These are phyloP conservation scores for Russula emetica DNA, from an alignment of 768 basidiomycete species.

Conservation along the genomic window DNA sequence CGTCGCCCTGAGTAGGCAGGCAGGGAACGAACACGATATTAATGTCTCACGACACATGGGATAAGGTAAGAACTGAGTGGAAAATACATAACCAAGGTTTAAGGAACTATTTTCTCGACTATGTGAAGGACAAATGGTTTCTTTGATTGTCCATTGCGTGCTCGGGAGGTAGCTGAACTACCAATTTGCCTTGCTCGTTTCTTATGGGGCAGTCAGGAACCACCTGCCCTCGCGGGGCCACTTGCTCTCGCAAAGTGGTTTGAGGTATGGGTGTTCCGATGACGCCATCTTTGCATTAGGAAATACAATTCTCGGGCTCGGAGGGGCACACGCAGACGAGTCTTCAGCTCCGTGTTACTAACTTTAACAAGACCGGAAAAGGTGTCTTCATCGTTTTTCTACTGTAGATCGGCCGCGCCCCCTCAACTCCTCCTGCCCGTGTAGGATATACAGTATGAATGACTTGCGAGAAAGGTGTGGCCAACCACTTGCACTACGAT, in stretches of 20 bases:
- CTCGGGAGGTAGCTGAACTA: background rate
- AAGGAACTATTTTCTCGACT: too few relatives aligned
- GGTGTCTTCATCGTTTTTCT: background rate
- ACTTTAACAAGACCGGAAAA: background rate
- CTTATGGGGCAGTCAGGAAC: background rate
- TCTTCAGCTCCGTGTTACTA: background rate
- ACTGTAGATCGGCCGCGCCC: too few relatives aligned
- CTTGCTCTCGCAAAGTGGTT: background rate
- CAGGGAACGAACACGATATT: background rate
- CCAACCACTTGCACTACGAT: background rate
- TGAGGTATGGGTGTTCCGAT: background rate
- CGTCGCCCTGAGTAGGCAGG: background rate
- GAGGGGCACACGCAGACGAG: background rate
- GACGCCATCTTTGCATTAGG: background rate
- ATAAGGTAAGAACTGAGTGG: background rate
- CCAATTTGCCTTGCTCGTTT: background rate
- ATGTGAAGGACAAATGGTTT: background rate
- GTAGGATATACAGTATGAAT: too few relatives aligned
- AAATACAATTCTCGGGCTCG: background rate
- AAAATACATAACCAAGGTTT: background rate
- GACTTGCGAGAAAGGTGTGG: background rate
- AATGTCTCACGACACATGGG: background rate
- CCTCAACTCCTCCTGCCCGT: too few relatives aligned
- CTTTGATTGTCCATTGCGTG: background rate
- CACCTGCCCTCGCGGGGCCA: background rate